Evolutionary conservation across 371 early-diverging fungal species (phyloP), one percentile per base, ranked within the genome.

Genomic region (Mortierella sp.): DNA sequence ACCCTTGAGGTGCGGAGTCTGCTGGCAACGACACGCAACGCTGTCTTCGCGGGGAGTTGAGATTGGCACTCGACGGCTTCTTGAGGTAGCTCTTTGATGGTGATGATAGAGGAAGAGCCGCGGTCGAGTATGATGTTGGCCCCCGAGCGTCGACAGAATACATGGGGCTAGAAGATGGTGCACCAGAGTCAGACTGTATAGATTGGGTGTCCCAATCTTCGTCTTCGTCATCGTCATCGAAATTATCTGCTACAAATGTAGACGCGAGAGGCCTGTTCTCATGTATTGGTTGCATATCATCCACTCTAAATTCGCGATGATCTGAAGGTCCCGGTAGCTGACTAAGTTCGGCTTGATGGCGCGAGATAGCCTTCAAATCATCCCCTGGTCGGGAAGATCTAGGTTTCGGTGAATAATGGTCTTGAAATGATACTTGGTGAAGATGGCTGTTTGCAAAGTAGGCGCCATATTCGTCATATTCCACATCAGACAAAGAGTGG

Each of bases 131-230:
- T 19, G 69, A 74, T 3, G 72, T 58, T 19, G 81, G 81, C n/a
- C 69, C 66, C 0, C 67, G 70, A 3, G 66, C 75, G 6, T 58
- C 72, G 0, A 69, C 75, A 63, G 81, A 71, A 69, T 80, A 80
- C 81, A 80, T 80, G 50, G 58, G 81, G 2, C 70, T 74, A 16
- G 81, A 75, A 0, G 81, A 80, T 0, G 81, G 81, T 13, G 75
- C 81, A 21, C 72, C 75, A 0, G 74, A 70, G 33, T 80, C 81
- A 28, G 28, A 28, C 28, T 28, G 28, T 28, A 28, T 28, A 0
- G 81, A 80, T 58, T 75, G 81, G 24, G 69, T 61, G 58, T 74
- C 75, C 75, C 72, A 75, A 32, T 72, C 81, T 24, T 74, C 74
- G 4, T 72, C 71, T 3, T 80, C 80, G 5, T 79, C 79, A 10